These are phyloP conservation scores for Alternaria rosae DNA, from an alignment of 2,329 filamentous ascomycete genomes.

Conservation along the genomic window DNA sequence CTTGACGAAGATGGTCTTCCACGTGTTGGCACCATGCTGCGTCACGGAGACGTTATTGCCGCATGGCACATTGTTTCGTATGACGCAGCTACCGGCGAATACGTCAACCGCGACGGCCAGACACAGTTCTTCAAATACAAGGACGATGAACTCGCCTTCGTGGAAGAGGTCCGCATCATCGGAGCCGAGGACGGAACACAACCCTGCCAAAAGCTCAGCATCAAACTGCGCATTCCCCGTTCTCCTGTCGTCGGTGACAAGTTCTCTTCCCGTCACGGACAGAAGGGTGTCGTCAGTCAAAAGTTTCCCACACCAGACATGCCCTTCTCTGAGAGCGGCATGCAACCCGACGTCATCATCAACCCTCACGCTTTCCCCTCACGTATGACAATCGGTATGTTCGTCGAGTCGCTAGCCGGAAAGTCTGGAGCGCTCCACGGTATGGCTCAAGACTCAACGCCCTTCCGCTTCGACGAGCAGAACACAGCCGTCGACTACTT, in stretches of 20 bases:
- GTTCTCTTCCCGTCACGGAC: slow-evolving; percentile 97
- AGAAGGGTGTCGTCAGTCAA: slow-evolving; percentile 96
- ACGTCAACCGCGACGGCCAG: slow-evolving; percentile 83
- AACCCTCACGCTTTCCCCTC: slow-evolving; percentile 99
- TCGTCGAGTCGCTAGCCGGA: slow-evolving; percentile 94
- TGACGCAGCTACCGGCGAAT: slow-evolving; percentile 73
- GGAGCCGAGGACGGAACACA: slow-evolving; percentile 84
- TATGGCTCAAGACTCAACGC: slow-evolving; percentile 93
- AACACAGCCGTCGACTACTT: slow-evolving; percentile 94
- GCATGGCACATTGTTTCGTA: slow-evolving; percentile 88
- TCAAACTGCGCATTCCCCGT: slow-evolving; percentile 92
- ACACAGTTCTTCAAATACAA: slow-evolving; percentile 96
- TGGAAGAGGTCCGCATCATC: slow-evolving; percentile 92
- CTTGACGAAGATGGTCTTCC: slow-evolving; percentile 91
- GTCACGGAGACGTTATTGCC: slow-evolving; percentile 83
- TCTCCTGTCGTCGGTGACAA: slow-evolving; percentile 96
- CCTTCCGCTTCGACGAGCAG: slow-evolving; percentile 92
- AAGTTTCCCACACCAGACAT: slow-evolving; percentile 95
- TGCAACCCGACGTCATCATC: slow-evolving; percentile 97
- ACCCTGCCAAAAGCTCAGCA: slow-evolving; percentile 83
- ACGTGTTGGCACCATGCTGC: slow-evolving; percentile 76
- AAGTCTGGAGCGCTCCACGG: slow-evolving; percentile 95
- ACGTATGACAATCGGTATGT: slow-evolving; percentile 99
- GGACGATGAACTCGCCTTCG: slow-evolving; percentile 83
- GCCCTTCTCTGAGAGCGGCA: slow-evolving; percentile 96